phyloP scores from a whole-genome alignment of 2,329 filamentous ascomycete genomes.

The Cordyceps tenuipes region DNA sequence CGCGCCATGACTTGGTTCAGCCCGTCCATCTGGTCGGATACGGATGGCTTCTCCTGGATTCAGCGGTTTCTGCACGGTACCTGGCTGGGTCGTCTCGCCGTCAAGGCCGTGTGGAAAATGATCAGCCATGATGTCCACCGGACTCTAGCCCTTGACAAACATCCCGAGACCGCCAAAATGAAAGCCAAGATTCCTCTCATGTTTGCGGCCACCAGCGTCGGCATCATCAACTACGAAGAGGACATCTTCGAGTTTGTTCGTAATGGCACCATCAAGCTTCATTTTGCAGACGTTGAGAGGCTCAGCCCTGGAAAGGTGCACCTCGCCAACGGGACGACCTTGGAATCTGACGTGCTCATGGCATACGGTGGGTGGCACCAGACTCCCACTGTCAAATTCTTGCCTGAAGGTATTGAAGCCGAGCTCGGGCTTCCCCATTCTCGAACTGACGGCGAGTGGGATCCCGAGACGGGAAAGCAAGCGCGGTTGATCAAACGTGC shows the following conservation, averaged over 20 bases:
- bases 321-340: conserved; percentile 38
- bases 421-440: conserved; percentile 42
- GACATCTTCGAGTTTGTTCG: conserved; percentile 50
- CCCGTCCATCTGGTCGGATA: conserved; percentile 63
- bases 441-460: conserved; percentile 15
- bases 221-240: conserved; percentile 52
- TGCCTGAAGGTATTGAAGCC: conserved; percentile 36
- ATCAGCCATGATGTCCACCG: conserved; percentile 47
- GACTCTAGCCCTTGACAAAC: conserved; percentile 44
- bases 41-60: conserved; percentile 49
- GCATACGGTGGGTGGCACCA: conserved; percentile 54
- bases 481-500: conserved; percentile 31
- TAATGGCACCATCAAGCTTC: conserved; percentile 41
- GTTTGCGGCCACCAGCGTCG: conserved; percentile 46
- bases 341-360: conserved; percentile 44
- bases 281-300: conserved; percentile 42
- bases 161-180: conserved; percentile 44
- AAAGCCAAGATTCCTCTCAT: conserved; percentile 43
- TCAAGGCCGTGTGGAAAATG: conserved; percentile 49
- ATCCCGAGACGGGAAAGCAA: conserved; percentile 14
- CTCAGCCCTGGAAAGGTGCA: conserved; percentile 39
- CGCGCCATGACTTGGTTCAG: conserved; percentile 66
- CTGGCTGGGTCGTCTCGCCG: conserved; percentile 45
- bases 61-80: conserved; percentile 51
- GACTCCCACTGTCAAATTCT: conserved; percentile 42